phyloP scores from a whole-genome alignment of 805 yeast genomes.

The Clavispora vitiphila region DNA sequence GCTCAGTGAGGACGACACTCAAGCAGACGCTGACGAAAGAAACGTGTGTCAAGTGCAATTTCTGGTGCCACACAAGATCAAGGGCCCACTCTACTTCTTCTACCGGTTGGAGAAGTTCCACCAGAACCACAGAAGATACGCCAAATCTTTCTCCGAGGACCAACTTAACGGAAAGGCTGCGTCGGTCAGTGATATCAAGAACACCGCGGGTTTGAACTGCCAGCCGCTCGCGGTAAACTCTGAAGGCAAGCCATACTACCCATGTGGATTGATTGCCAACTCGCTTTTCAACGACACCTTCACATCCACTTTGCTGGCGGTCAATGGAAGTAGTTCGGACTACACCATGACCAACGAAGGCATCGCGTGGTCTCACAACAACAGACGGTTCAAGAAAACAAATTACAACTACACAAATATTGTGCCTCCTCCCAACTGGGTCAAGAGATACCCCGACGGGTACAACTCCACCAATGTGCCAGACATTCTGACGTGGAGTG shows the following conservation, averaged over 20 bases:
- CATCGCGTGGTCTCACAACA: constrained; percentile 38
- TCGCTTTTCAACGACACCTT: constrained; percentile 74
- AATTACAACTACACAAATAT: constrained; percentile 32
- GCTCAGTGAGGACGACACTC: constrained; percentile 35
- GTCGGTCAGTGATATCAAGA: constrained; percentile 26
- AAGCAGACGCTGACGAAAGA: constrained; percentile 43
- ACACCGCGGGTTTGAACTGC: constrained; percentile 43
- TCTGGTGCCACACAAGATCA: constrained; percentile 26
- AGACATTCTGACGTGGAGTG: constrained; percentile 38
- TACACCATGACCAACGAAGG: constrained; percentile 34
- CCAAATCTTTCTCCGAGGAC: constrained; percentile 39
- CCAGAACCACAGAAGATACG: constrained; percentile 42
- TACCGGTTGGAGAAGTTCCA: constrained; percentile 38
- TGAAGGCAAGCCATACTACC: constrained; percentile 55
- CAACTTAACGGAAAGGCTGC: constrained; percentile 40
- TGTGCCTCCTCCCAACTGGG: constrained; percentile 45
- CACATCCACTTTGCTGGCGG: constrained; percentile 26
- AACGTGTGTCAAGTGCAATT: constrained; percentile 43
- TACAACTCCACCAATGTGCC: constrained; percentile 41
- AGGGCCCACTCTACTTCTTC: constrained; percentile 38
- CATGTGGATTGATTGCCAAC: constrained; percentile 83
- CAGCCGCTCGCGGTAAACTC: constrained; percentile 33
- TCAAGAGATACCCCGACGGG: constrained; percentile 38
- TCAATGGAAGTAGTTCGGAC: constrained; percentile 30
- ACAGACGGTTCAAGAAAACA: constrained; percentile 38